Percentiles rank a stretch among this genome's conserved stretches.
phyloP scores from a whole-genome alignment of 768 basidiomycete species.

The Lactarius deliciosus region DNA sequence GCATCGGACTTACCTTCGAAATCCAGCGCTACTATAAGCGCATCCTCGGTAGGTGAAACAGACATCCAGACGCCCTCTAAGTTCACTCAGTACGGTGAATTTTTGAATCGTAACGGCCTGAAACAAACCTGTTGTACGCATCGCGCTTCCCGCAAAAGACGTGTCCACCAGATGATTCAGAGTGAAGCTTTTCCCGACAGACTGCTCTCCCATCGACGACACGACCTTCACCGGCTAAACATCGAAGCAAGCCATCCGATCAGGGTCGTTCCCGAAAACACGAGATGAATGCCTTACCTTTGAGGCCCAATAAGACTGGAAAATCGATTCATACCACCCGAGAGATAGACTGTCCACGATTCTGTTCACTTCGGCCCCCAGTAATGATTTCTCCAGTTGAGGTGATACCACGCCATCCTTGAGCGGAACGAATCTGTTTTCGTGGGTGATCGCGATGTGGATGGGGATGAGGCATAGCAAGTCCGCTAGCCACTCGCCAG shows the following conservation, averaged over 20 bases:
- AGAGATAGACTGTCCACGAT: conserved; percentile 59
- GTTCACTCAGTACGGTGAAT: not conserved
- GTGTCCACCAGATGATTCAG: conserved; percentile 63
- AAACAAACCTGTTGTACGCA: conserved; percentile 52
- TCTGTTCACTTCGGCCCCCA: conserved; percentile 58
- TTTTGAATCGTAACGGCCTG: not conserved
- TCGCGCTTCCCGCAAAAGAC: conserved; percentile 64
- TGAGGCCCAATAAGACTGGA: conserved; percentile 60
- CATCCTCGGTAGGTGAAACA: conserved; percentile 57
- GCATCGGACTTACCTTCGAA: conserved; percentile 50
- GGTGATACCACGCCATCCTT: conserved; percentile 57
- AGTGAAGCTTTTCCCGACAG: conserved; percentile 60
- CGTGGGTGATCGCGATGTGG: conserved; percentile 57
- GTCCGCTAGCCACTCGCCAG: conserved; percentile 64
- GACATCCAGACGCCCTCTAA: conserved; percentile 67
- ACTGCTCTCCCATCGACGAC: conserved; percentile 69
- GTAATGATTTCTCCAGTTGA: conserved; percentile 50
- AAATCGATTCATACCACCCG: conserved; percentile 66
- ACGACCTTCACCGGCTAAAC: conserved; percentile 61
- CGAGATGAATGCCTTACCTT: conserved; percentile 40
- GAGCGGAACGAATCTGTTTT: conserved; percentile 61
- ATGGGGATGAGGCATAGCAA: conserved; percentile 64
- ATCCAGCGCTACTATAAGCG: conserved; percentile 57
- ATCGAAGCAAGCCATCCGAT: not conserved
- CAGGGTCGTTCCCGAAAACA: not conserved